phyloP scores from a whole-genome alignment of 202 grass and related monocot genomes.

The Panicum hallii region DNA sequence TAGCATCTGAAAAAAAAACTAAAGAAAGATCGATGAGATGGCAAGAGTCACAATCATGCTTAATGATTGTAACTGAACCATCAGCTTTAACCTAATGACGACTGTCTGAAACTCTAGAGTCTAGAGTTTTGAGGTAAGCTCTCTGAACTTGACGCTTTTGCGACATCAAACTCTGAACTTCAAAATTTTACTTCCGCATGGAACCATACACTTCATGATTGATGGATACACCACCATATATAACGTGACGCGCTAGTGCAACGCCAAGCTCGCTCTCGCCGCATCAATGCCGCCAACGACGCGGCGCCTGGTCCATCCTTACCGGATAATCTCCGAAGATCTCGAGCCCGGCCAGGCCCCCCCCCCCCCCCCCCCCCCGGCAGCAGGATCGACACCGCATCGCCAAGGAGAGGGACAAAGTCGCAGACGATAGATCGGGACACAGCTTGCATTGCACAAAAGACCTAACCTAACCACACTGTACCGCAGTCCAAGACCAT shows the following conservation, averaged over 20 bases:
- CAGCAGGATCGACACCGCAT: neutral
- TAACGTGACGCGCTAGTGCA: neutral
- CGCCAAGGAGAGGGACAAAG: constrained; percentile 10
- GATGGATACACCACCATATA: neutral
- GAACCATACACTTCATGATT: constrained; percentile 17
- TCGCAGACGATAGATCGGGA: neutral
- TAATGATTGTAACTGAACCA: neutral
- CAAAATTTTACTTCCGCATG: neutral
- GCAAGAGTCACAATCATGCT: neutral
- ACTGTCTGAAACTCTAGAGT: neutral
- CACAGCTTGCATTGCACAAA: neutral
- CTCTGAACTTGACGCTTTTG: neutral
- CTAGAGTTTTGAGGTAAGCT: neutral
- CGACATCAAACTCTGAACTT: neutral
- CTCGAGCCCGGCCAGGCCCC: constrained; percentile 3
- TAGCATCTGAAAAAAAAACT: neutral
- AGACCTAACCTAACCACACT: neutral
- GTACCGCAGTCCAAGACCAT: constrained; percentile 18
- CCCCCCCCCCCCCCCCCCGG: neutral
- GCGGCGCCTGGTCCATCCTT: constrained; percentile 1
- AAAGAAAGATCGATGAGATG: neutral
- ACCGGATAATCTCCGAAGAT: constrained; percentile 31
- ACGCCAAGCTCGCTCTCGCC: neutral
- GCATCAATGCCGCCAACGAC: neutral
- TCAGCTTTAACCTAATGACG: neutral